These are phyloP conservation scores for Malus fusca DNA, from an alignment of 306 rosid genomes.

Conservation along the genomic window DNA sequence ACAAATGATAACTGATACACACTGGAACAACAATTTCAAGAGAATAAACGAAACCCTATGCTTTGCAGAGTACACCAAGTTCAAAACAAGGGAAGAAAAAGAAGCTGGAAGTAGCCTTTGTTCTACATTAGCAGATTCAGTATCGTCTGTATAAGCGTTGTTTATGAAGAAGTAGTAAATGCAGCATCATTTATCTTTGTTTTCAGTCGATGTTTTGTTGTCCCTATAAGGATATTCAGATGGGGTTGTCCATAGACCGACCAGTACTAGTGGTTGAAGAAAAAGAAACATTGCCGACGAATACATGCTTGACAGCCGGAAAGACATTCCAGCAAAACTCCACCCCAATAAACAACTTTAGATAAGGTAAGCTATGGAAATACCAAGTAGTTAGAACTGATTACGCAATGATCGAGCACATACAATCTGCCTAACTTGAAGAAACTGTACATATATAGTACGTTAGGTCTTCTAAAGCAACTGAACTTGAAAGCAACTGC, in stretches of 20 bases:
- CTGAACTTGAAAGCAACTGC: no score
- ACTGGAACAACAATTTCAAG: background rate
- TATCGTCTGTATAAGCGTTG: background rate
- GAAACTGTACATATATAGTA: no score
- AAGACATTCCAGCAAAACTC: slow-evolving; percentile 88
- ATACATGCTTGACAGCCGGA: slow-evolving; percentile 47
- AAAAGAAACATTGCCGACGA: slow-evolving; percentile 57
- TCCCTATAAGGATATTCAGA: slow-evolving; percentile 55
- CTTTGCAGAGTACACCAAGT: background rate
- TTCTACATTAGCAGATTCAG: background rate
- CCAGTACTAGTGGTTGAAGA: slow-evolving; percentile 57
- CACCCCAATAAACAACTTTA: slow-evolving; percentile 63
- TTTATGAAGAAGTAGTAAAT: background rate
- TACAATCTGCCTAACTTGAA: no score
- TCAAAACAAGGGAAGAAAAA: background rate
- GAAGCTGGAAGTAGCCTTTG: background rate
- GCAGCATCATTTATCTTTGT: slow-evolving; percentile 32
- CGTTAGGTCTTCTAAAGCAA: no score
- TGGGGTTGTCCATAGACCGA: slow-evolving; percentile 72
- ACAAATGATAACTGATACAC: background rate
- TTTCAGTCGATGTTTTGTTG: slow-evolving; percentile 21
- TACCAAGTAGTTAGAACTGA: slow-evolving; percentile 30
- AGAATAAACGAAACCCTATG: background rate
- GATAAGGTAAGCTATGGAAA: slow-evolving; percentile 75
- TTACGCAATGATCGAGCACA: no score